These are phyloP conservation scores for Hansenula anomala DNA, from an alignment of 1,139 yeast genomes.

Conservation along the genomic window DNA sequence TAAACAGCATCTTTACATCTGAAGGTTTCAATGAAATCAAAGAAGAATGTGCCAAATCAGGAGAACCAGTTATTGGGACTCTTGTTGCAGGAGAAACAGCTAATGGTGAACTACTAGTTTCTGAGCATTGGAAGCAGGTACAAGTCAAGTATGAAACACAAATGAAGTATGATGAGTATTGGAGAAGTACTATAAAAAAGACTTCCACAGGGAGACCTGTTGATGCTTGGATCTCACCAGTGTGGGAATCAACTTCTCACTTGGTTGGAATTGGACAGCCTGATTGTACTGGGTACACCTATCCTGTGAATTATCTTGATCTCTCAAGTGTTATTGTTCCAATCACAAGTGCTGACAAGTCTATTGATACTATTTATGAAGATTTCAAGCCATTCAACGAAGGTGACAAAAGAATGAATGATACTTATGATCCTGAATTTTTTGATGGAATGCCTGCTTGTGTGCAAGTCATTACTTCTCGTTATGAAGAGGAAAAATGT, in stretches of 20 bases:
- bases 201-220: conserved; percentile 34
- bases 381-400: conserved; percentile 32
- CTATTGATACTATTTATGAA: conserved; percentile 30
- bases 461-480: conserved; percentile 54
- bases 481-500: conserved; percentile 60
- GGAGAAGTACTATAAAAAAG: conserved; percentile 29
- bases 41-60: conserved; percentile 25
- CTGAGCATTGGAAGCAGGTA: conserved; percentile 23
- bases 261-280: conserved; percentile 25
- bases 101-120: conserved; percentile 28
- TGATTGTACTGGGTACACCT: conserved; percentile 40
- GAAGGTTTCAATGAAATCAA: conserved; percentile 27
- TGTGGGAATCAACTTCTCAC: conserved; percentile 44
- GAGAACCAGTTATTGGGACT: conserved; percentile 37
- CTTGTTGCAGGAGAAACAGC: conserved; percentile 25
- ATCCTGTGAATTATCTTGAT: conserved; percentile 55
- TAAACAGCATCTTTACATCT: neutral
- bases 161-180: conserved; percentile 32
- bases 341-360: conserved; percentile 48
- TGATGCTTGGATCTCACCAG: conserved; percentile 46
- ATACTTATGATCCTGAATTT: conserved; percentile 48
- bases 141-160: conserved; percentile 30
- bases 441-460: conserved; percentile 64
- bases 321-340: conserved; percentile 57
- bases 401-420: conserved; percentile 34